A percentile compares a stretch with the other conserved stretches of the same genome.
Conservation (phyloP, 805 yeast species). For the Zygosaccharomyces rouxii region DNA sequence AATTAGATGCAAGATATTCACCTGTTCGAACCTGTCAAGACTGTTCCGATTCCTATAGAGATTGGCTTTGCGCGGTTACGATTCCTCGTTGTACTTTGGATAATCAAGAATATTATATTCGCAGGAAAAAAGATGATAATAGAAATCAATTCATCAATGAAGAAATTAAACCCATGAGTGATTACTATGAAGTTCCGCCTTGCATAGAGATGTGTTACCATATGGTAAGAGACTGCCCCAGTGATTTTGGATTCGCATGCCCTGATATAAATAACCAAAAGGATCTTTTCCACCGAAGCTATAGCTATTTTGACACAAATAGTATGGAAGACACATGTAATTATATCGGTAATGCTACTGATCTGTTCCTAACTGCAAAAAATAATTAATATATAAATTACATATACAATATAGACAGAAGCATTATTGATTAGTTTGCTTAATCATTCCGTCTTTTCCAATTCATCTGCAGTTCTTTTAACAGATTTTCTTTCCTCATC, state of each 20-base stretch:
- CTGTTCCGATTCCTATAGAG: constrained; percentile 65
- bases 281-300: constrained; percentile 29
- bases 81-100: constrained; percentile 79
- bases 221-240: constrained; percentile 79
- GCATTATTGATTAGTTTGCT: background rate
- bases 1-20: constrained; percentile 62
- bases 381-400: background rate
- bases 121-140: constrained; percentile 46
- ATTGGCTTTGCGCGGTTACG: constrained; percentile 86
- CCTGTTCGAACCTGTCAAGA: constrained; percentile 69
- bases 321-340: constrained; percentile 40
- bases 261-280: constrained; percentile 41
- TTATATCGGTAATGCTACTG: constrained; percentile 33
- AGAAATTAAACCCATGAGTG: constrained; percentile 47
- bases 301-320: constrained; percentile 22
- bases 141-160: constrained; percentile 58
- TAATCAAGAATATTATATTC: constrained; percentile 41
- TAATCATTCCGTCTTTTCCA: constrained; percentile 2
- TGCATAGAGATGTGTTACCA: constrained; percentile 77
- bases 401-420: background rate
- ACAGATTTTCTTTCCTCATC: constrained; percentile 6
- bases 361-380: constrained; percentile 9
- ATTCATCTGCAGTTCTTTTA: background rate
- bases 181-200: constrained; percentile 79
- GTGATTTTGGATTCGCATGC: constrained; percentile 68